Conservation (phyloP, 305 asterid genomes). For the Monarda citriodora region DNA sequence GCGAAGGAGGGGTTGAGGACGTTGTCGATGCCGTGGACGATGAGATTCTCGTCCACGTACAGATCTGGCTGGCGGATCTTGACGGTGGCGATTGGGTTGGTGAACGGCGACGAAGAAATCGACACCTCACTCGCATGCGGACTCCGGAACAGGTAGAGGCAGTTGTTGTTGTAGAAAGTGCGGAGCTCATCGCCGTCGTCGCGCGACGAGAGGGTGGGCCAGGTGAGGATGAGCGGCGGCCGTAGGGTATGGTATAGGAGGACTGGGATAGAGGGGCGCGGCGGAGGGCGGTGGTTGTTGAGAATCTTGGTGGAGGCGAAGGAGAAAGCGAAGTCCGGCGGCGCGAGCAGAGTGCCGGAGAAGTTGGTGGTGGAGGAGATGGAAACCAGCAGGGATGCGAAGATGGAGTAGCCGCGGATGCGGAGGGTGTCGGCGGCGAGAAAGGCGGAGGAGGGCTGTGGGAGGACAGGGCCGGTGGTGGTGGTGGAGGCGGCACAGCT, state of each 20-base stretch:
- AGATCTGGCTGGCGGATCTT: constrained; percentile 67
- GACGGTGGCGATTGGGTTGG: constrained; percentile 37
- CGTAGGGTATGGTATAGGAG: constrained; percentile 62
- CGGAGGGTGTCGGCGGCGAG: constrained; percentile 62
- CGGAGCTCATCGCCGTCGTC: constrained; percentile 41
- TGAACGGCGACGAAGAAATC: constrained; percentile 45
- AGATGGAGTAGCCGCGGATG: constrained; percentile 59
- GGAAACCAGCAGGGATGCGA: constrained; percentile 46
- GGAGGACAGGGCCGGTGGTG: constrained; percentile 17
- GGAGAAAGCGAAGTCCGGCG: constrained; percentile 67
- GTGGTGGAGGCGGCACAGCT: constrained; percentile 32
- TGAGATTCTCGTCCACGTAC: constrained; percentile 51
- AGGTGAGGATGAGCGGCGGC: constrained; percentile 48
- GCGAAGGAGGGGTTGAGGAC: constrained; percentile 57
- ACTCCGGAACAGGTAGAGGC: constrained; percentile 47
- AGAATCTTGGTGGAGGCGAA: constrained; percentile 43
- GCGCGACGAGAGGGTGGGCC: constrained; percentile 38
- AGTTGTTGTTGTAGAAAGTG: constrained; percentile 44
- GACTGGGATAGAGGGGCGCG: constrained; percentile 54
- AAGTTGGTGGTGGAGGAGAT: constrained; percentile 41
- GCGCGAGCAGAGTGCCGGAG: constrained; percentile 63
- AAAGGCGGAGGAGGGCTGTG: constrained; percentile 43
- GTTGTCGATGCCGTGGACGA: constrained; percentile 71
- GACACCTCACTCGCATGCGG: constrained; percentile 27
- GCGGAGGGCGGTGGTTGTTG: constrained; percentile 41